phyloP scores from a whole-genome alignment of 805 yeast species.

The Osmozyma mogii region DNA sequence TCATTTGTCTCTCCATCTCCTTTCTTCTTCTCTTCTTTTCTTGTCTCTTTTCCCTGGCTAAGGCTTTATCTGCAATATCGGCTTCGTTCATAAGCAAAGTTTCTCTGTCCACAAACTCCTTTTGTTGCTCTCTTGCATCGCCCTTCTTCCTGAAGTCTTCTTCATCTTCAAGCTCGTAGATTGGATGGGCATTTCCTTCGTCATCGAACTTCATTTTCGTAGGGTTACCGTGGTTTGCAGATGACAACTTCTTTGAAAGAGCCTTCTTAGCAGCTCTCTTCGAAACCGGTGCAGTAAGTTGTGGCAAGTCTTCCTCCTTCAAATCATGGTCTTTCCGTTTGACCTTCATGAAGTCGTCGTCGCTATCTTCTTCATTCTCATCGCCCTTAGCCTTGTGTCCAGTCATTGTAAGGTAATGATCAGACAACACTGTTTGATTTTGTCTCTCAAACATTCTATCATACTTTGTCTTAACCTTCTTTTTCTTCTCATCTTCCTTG shows the following conservation, averaged over 20 bases:
- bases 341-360: conserved; percentile 72
- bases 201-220: conserved; percentile 85
- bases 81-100: conserved; percentile 57
- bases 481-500: conserved; percentile 26
- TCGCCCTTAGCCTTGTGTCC: conserved; percentile 27
- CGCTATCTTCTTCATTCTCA: conserved; percentile 30
- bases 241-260: conserved; percentile 70
- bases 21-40: conserved; percentile 87
- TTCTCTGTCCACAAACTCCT: conserved; percentile 60
- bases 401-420: conserved; percentile 75
- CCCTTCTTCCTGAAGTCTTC: conserved; percentile 75
- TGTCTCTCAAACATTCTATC: conserved; percentile 94
- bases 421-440: conserved; percentile 86
- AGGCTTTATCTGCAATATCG: conserved; percentile 70
- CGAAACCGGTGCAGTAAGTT: conserved; percentile 58
- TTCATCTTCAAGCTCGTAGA: conserved; percentile 86
- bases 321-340: conserved; percentile 72
- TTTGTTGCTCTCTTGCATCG: conserved; percentile 61
- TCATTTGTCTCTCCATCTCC: conserved; percentile 58
- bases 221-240: conserved; percentile 56
- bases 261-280: conserved; percentile 83
- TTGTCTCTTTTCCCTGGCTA: conserved; percentile 67
- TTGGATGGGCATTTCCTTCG: conserved; percentile 86
- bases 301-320: conserved; percentile 57
- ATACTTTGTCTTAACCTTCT: conserved; percentile 70